Evolutionary conservation across 2,329 filamentous ascomycete species (phyloP), one percentile per base, ranked within the genome.

Genomic region (Reticulascus tulasneorum): DNA sequence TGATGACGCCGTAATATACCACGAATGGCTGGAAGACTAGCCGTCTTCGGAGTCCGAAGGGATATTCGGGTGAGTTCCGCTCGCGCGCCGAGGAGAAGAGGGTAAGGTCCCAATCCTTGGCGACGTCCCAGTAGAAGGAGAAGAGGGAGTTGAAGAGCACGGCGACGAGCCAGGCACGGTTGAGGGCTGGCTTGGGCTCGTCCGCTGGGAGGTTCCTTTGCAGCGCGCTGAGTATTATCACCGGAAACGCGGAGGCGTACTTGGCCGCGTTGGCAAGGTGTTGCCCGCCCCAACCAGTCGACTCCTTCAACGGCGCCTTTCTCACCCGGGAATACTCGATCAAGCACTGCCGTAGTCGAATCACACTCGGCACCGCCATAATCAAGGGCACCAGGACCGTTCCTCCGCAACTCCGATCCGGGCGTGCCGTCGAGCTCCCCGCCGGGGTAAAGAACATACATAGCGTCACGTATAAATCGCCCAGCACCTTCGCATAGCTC

Each of bases 61-160:
- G 78, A 49, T 90, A 76, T 18, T 84, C 77, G 2, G 73, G 73
- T 9, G 74, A 71, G 46, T 71, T 70, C 45, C 83, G 77, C 44
- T 77, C 70, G 23, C 62, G 63, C 11, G 66, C 58, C 2, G 70
- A 58, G 4, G 83, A 77, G 54, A 97, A 86, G 11, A 97, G 72
- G 0, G 84, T 86, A 44, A 98, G 71, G 55, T 97, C 93, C 93
- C 93, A 98, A 69, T 98, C 93, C 66, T 90, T 93, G 37, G 87
- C 75, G 20, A 97, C 81, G 53, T 98, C 93, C 93, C 93, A 98
- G 71, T 93, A 98, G 67, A 97, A 97, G n/a, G 85, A 89, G 64
- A 95, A 98, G 28, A 85, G 69, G 11, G 87, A 94, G 60, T 98
- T 96, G 51, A 93, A 55, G 22, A 88, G 67, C 20, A 87, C 84